Evolutionary conservation across 179 eudicot species (phyloP), one percentile per base, ranked within the genome.

Genomic region (Nepenthes alata): DNA sequence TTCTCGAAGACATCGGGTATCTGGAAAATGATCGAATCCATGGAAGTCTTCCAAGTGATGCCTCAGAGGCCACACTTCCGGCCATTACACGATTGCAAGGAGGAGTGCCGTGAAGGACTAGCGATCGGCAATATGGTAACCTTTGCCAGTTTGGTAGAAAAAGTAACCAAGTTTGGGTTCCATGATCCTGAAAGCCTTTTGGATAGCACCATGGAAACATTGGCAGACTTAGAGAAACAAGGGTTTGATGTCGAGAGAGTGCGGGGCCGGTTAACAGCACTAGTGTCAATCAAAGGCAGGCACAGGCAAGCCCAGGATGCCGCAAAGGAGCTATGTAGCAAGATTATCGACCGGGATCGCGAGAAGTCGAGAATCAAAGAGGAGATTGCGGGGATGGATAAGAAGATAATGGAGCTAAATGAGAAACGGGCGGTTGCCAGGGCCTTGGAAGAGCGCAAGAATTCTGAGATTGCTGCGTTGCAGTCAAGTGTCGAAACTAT

Each of bases 31-130:
- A 75, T 90, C 3, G 93, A 87, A 67, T 69, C 85, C 56, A 77
- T 83, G 88, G 93, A 90, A 59, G 81, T 78, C 6, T 83, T 87
- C 68, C 70, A 67, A 57, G 73, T 44, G 62, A 54, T 83, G 37
- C 97, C 97, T 51, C 97, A 90, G 60, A 80, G 70, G 15, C 97
- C 97, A 0, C 97, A 90, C 75, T 90, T 90, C 69, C 67, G 50
- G 2, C 82, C 97, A n/a, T 69, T 90, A 67, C 71, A 74, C 52
- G 58, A 72, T 9, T 58, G 54, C 35, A 80, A 78, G 66, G 85
- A 80, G 68, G 75, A 82, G 70, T 64, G 74, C 36, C 93, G 97
- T 2, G 95, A 90, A 78, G 97, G 93, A 37, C 70, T 85, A 67
- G 97, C 97, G 47, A 76, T 90, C 61, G 97, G 90, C 4, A 72